Evolutionary conservation across 2,329 filamentous ascomycete genomes (phyloP).

Genomic region (Parastagonospora avenae): DNA sequence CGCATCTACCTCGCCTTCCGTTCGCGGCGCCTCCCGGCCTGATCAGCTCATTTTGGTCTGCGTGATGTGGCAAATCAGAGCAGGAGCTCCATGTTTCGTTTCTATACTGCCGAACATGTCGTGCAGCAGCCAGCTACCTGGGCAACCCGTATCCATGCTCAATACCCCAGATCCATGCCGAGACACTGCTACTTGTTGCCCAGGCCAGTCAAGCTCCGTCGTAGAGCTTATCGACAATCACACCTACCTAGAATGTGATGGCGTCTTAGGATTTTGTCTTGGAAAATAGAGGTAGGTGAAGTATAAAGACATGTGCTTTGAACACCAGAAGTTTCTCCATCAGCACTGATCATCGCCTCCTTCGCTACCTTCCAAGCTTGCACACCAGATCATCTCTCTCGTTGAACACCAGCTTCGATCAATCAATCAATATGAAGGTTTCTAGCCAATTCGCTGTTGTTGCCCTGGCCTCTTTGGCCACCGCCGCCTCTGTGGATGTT

Average conservation of each 20-base stretch:
- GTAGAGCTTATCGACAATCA: slow-evolving; percentile 19
- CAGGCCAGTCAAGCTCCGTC: slow-evolving; percentile 29
- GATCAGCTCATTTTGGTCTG: slow-evolving; percentile 2
- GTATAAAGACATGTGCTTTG: slow-evolving; percentile 28
- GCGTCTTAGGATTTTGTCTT: slow-evolving; percentile 7
- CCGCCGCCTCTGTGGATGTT: slow-evolving; percentile 33
- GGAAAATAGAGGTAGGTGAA: slow-evolving; percentile 1
- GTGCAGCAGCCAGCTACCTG: slow-evolving; percentile 21
- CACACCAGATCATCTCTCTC: slow-evolving; percentile 7
- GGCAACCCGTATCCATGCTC: slow-evolving; percentile 19
- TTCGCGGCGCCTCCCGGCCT: not conserved
- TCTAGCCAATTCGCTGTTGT: slow-evolving; percentile 33
- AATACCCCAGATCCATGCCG: slow-evolving; percentile 26
- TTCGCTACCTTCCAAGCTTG: slow-evolving; percentile 11
- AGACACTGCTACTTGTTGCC: slow-evolving; percentile 22
- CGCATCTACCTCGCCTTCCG: slow-evolving; percentile 13
- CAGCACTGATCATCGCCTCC: slow-evolving; percentile 24
- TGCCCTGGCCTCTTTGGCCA: slow-evolving; percentile 33
- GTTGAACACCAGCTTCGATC: slow-evolving; percentile 8
- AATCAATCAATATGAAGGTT: slow-evolving; percentile 31
- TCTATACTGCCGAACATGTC: slow-evolving; percentile 10
- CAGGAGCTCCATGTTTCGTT: slow-evolving; percentile 10
- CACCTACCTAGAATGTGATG: slow-evolving; percentile 12
- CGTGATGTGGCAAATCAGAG: slow-evolving; percentile 13
- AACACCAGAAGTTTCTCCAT: slow-evolving; percentile 15